These are phyloP conservation scores for Claviceps sp. DNA, from an alignment of 2,329 filamentous ascomycete genomes.

Conservation along the genomic window DNA sequence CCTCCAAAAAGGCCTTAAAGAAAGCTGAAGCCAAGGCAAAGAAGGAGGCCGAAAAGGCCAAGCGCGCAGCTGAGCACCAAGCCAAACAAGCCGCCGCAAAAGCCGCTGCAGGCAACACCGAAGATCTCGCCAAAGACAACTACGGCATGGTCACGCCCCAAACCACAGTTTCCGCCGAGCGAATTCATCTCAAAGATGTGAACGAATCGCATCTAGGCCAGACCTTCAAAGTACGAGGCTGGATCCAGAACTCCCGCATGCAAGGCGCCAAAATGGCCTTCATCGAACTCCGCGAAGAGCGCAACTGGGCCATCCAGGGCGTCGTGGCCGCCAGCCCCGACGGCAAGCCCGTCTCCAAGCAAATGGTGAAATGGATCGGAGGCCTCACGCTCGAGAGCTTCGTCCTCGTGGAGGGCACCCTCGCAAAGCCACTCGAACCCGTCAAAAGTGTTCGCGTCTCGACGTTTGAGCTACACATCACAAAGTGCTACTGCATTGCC, in stretches of 20 bases:
- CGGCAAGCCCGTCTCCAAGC: conserved; percentile 45
- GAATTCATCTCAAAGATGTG: conserved; percentile 50
- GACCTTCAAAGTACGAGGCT: conserved; percentile 62
- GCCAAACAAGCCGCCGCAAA: conserved; percentile 56
- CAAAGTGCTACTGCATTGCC: conserved; percentile 68
- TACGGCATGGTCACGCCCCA: conserved; percentile 45
- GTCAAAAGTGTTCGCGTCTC: conserved; percentile 78
- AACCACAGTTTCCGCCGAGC: conserved; percentile 41
- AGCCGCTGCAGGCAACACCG: conserved; percentile 50
- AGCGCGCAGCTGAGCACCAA: conserved; percentile 59
- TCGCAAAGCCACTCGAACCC: conserved; percentile 72
- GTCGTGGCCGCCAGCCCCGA: conserved; percentile 55
- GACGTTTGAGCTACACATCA: conserved; percentile 75
- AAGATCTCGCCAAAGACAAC: conserved; percentile 59
- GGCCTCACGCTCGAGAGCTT: conserved; percentile 67
- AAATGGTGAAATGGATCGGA: conserved; percentile 88
- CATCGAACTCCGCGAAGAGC: conserved; percentile 63
- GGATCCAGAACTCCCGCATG: conserved; percentile 21
- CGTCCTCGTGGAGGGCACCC: conserved; percentile 64
- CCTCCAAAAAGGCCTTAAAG: conserved; percentile 58
- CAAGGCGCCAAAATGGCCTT: conserved; percentile 64
- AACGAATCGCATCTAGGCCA: conserved; percentile 52
- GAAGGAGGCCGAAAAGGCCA: conserved; percentile 72
- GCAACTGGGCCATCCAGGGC: conserved; percentile 63
- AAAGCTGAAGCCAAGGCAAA: conserved; percentile 78